Evolutionary conservation across 768 basidiomycete species (phyloP).

Genomic region (Lactifluus hygrophoroides): DNA sequence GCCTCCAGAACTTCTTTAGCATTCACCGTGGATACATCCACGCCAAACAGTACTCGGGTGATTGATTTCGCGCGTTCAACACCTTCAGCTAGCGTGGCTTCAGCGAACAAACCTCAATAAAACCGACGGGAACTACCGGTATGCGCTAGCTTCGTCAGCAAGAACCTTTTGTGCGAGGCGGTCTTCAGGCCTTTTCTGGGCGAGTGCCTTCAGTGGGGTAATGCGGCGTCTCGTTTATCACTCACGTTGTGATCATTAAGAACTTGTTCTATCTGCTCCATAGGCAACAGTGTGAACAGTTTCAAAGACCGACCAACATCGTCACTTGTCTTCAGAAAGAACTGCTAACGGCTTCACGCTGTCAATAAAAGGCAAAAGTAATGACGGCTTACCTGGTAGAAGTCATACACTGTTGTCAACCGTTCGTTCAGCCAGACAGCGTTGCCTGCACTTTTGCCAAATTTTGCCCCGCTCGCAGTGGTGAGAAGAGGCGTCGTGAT

Average conservation of each 20-base stretch:
- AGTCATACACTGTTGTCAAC: constrained; percentile 82
- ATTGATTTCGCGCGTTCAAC: constrained; percentile 36
- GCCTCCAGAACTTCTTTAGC: constrained; percentile 51
- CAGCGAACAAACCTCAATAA: not conserved
- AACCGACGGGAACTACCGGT: constrained; percentile 31
- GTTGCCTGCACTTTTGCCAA: constrained; percentile 95
- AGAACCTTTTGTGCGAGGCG: constrained; percentile 44
- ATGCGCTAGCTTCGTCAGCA: constrained; percentile 53
- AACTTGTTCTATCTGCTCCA: constrained; percentile 9
- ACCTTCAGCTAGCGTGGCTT: constrained; percentile 29
- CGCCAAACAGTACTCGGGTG: constrained; percentile 38
- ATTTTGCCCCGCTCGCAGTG: constrained; percentile 84
- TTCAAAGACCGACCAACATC: constrained; percentile 19
- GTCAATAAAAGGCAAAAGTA: not conserved
- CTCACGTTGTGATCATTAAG: constrained; percentile 16
- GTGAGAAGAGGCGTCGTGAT: constrained; percentile 93
- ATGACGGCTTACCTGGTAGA: constrained; percentile 72
- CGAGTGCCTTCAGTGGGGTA: not conserved
- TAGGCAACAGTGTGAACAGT: constrained; percentile 18
- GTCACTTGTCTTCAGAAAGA: constrained; percentile 59
- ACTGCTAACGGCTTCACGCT: constrained; percentile 40
- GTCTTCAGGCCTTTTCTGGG: constrained; percentile 30
- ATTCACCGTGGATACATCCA: constrained; percentile 33
- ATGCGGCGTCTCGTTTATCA: not conserved
- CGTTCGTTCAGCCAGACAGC: constrained; percentile 81